Conservation (phyloP, 1,139 yeast species). For the Debaryomycetaceae sp. region DNA sequence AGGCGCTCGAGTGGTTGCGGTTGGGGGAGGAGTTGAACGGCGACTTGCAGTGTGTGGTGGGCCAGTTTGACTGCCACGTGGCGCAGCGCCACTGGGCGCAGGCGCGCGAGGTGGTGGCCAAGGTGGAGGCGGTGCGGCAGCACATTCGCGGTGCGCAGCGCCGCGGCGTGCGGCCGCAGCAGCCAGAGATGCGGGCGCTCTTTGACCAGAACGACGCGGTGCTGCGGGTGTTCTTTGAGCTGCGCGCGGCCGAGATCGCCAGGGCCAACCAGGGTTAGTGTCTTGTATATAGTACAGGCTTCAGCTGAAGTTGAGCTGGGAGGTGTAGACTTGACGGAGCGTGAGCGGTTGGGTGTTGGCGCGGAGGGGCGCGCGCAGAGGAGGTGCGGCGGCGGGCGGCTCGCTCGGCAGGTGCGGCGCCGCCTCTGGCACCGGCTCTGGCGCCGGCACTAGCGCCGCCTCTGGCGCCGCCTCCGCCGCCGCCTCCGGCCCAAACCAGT, state of each 20-base stretch:
- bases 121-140: constrained; percentile 21
- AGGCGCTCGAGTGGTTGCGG: constrained; percentile 80
- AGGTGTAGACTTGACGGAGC: constrained; percentile 2
- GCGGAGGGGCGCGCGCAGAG: too few species aligned
- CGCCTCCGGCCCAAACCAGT: constrained; percentile 59
- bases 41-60: constrained; percentile 64
- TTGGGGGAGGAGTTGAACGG: constrained; percentile 64
- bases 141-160: too few species aligned
- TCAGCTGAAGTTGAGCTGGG: constrained; percentile 4
- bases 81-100: constrained; percentile 21
- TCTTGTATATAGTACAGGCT: background rate
- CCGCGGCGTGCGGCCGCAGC: constrained; percentile 23
- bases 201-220: constrained; percentile 23
- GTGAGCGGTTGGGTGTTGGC: constrained; percentile 4
- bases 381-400: too few species aligned
- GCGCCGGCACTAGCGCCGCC: too few species aligned
- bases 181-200: constrained; percentile 10
- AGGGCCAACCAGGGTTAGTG: constrained; percentile 3
- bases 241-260: constrained; percentile 23
- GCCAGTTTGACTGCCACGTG: constrained; percentile 60
- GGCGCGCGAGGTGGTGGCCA: constrained; percentile 25
- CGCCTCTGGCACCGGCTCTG: too few species aligned
- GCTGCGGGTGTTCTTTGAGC: constrained; percentile 26
- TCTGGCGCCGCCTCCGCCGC: too few species aligned
- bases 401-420: too few species aligned